These are phyloP conservation scores for Cytospora leucostoma DNA, from an alignment of 2,329 filamentous ascomycete genomes.

Conservation along the genomic window DNA sequence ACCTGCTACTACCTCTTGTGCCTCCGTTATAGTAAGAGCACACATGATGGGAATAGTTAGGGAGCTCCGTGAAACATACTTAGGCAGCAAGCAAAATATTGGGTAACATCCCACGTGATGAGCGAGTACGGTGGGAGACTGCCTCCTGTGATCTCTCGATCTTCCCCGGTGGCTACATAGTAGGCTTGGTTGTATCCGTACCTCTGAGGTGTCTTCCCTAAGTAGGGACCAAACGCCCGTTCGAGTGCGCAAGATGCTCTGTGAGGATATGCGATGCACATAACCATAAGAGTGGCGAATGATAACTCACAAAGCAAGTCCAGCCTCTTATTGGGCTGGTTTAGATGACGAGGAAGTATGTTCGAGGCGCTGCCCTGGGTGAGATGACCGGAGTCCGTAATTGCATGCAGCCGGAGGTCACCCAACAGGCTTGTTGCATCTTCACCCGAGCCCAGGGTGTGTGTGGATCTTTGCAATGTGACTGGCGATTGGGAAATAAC, in stretches of 20 bases:
- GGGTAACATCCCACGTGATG: background rate
- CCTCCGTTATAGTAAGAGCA: background rate
- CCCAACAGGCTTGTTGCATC: background rate
- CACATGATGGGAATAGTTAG: background rate
- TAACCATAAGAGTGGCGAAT: background rate
- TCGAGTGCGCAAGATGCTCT: background rate
- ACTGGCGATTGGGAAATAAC: background rate
- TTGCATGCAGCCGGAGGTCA: conserved; percentile 10
- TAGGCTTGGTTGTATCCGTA: background rate
- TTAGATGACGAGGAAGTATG: background rate
- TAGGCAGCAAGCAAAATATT: background rate
- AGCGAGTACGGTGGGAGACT: background rate
- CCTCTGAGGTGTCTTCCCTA: background rate
- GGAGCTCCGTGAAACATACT: background rate
- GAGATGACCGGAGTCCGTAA: conserved; percentile 11
- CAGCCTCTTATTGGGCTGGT: background rate
- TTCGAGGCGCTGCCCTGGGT: background rate
- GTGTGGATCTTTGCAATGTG: conserved; percentile 9
- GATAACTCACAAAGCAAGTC: background rate
- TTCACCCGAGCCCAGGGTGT: background rate
- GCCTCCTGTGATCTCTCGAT: background rate
- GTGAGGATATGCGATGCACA: conserved; percentile 2
- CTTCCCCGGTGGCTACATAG: background rate
- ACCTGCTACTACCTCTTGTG: conserved; percentile 8
- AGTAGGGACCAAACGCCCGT: background rate